Base-by-base conservation (phyloP, 768 basidiomycete species). In the Suillus brevipes region DNA sequence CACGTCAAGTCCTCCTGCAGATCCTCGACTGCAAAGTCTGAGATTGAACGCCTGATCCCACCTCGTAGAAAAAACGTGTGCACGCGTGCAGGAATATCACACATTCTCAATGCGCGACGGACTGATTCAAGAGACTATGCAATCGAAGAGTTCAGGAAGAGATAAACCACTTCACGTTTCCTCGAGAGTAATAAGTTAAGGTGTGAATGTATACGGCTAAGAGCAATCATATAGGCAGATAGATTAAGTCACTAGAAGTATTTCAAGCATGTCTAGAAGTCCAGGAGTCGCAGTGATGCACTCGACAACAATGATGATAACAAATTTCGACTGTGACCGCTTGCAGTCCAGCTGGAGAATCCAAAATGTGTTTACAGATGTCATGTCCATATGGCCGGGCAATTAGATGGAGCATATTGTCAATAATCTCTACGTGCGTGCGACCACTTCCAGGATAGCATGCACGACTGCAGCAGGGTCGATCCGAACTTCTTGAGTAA, bases 401-500 rank as follows among this genome's bases (percentile, higher is more conserved):
- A 14, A 53, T 37, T 23, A 14, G 25, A 52, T 28, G 50, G 7
- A 16, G 6, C 16, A 7, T 23, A 23, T 38, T 23, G 36, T 36
- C 7, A 13, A 37, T 3, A 50, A 12, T 34, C 10, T 28, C 25
- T 59, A 59, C 18, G 38, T 28, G 18, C 40, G 25, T 42, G 18
- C 4, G 16, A 18, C 57, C 57, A 59, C 38, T 28, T 59, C 25
- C 18, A 20, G 75, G 37, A 86, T 79, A 13, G 76, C 72, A 28
- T 77, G 73, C 18, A 80, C 72, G n/a, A 86, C 71, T 18, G 81
- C 79, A n/a, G 75, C 62, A 9, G 74, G 75, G 64, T 85, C 79
- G 38, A 86, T 73, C 7, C 72, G 68, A 53, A 84, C 71, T 59
- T 70, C 73, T 14, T 50, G 69, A 9, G 34, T 69, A 38, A 64